Base-by-base conservation (phyloP, 2,329 filamentous ascomycete species). In the Chrysoporthe austroafricana region DNA sequence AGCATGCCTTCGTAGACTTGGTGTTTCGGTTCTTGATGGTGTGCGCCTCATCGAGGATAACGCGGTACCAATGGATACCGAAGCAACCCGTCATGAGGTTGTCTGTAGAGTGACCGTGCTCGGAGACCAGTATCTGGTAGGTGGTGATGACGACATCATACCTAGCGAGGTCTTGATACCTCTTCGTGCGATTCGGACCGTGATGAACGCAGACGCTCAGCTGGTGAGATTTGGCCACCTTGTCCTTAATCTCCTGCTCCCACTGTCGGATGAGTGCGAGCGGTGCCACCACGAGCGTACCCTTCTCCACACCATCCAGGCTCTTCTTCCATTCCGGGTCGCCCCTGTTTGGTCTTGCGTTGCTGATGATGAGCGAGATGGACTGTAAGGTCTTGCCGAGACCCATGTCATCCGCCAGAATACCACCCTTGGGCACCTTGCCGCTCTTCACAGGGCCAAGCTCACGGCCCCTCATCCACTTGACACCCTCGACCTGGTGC, bases 1-100 rank as follows among this genome's bases (percentile, higher is more conserved):
- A 99, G 72, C 92, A 96, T 1, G 96, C 94, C 77, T 97, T 94
- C 1, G 95, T 97, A 52, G 93, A 90, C 80, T 99, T 99, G 32
- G 96, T 94, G 72, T 96, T 97, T 71, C 95, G 90, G 76, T 99
- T 99, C 82, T 99, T 99, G 85, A 99, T 97, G 1, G 92, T 97
- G 78, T 99, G 96, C 1, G 96, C 96, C 81, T 99, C 96, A 71
- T 99, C 96, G 2, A 99, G 85, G 71, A 99, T 95, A 70, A 97
- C 88, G 63, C 96, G 91, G 81, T 96, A 98, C 96, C 96, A 99
- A 74, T 95, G 89, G 6, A 97, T 83, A 13, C 93, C 94, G 75
- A 97, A 97, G 74, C 94, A 95, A 13, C 94, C 95, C 63, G 90
- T 87, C 74, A 94, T 91, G 50, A 89, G 78, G 3, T 82, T 83